A percentile compares a stretch with the other conserved stretches of the same genome.
Conservation (phyloP, 1,284 basidiomycete species). For the Papiliotrema fonsecae region DNA sequence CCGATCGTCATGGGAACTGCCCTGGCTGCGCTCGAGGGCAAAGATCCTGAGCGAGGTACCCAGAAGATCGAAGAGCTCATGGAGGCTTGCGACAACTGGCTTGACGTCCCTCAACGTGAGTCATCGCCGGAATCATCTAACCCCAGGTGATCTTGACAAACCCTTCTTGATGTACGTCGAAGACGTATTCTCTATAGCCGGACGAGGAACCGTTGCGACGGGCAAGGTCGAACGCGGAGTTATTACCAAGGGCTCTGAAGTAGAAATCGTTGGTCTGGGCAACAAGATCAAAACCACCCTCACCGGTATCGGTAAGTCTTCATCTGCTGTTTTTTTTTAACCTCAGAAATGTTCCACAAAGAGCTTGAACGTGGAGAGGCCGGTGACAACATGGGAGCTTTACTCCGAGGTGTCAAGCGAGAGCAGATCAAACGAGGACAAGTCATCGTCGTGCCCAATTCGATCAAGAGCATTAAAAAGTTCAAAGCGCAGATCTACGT, state of each 20-base stretch:
- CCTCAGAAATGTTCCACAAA: constrained; percentile 97
- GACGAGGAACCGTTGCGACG: constrained; percentile 96
- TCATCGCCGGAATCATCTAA: constrained; percentile 16
- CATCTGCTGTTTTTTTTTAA: neutral
- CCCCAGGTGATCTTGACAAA: constrained; percentile 85
- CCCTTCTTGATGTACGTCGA: constrained; percentile 97
- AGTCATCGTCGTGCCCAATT: constrained; percentile 81
- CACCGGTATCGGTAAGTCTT: constrained; percentile 78
- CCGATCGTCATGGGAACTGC: constrained; percentile 97
- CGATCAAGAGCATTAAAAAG: constrained; percentile 92
- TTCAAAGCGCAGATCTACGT: constrained; percentile 91
- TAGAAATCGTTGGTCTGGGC: constrained; percentile 91
- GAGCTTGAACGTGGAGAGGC: constrained; percentile 97
- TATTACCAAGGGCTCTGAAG: constrained; percentile 86
- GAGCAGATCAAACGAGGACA: constrained; percentile 94
- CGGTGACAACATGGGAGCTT: constrained; percentile 98
- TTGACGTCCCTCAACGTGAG: constrained; percentile 86
- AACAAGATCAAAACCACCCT: constrained; percentile 82
- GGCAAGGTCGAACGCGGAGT: constrained; percentile 96
- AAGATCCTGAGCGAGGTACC: constrained; percentile 70
- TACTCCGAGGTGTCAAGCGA: constrained; percentile 95
- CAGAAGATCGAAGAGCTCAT: constrained; percentile 81
- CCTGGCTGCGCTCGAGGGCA: constrained; percentile 86
- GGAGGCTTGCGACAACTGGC: constrained; percentile 86
- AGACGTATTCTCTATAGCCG: constrained; percentile 97